Evolutionary conservation across 768 basidiomycete genomes (phyloP).

Genomic region (Agrocybe praecox): DNA sequence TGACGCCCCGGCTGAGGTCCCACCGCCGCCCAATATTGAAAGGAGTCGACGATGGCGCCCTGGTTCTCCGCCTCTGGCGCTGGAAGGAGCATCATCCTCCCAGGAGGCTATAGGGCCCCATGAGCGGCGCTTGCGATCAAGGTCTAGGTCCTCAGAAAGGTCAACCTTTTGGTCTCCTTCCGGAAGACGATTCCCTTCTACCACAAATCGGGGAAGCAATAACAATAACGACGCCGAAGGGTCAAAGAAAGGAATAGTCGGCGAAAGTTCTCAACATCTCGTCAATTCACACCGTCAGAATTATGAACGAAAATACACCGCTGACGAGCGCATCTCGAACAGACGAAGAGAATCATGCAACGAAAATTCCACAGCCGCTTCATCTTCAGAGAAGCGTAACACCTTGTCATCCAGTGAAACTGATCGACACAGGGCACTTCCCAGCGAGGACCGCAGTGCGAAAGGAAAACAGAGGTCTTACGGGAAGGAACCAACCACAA

Average conservation of each 20-base stretch:
- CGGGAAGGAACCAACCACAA: not conserved
- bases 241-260: not conserved
- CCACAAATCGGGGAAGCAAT: not conserved
- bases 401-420: slow-evolving; percentile 1
- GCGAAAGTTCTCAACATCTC: slow-evolving; percentile 1
- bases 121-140: slow-evolving; percentile 6
- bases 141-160: slow-evolving; percentile 20
- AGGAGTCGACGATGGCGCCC: slow-evolving; percentile 30
- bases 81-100: slow-evolving; percentile 11
- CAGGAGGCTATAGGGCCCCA: not conserved
- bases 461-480: slow-evolving; percentile 16
- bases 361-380: not conserved
- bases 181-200: slow-evolving; percentile 27
- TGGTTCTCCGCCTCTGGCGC: slow-evolving; percentile 29
- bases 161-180: slow-evolving; percentile 38
- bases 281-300: not conserved
- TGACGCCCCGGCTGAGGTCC: slow-evolving; percentile 47
- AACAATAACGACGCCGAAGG: slow-evolving; percentile 1
- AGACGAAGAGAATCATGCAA: slow-evolving; percentile 1
- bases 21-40: slow-evolving; percentile 36
- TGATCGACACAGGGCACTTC: slow-evolving; percentile 1
- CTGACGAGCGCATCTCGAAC: slow-evolving; percentile 1
- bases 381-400: not conserved
- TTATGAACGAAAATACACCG: slow-evolving; percentile 8
- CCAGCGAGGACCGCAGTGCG: not conserved